Conservation (phyloP, 2,329 filamentous ascomycete genomes). For the Penicillium sp. region DNA sequence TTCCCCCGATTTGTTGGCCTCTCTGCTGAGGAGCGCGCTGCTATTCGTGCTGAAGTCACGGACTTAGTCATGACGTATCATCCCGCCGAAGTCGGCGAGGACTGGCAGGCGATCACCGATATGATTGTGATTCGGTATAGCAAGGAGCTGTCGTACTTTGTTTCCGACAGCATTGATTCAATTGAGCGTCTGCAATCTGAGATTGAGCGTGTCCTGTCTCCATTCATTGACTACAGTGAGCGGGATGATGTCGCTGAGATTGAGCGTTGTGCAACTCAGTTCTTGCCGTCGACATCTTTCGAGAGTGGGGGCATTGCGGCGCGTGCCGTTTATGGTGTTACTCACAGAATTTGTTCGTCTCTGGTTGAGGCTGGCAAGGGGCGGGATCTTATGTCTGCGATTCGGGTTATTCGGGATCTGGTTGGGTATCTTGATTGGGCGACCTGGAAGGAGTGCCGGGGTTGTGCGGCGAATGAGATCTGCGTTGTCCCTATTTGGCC, state of each 20-base stretch:
- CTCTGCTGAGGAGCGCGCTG: slow-evolving; percentile 25
- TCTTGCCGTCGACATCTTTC: slow-evolving; percentile 20
- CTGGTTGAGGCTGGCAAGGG: slow-evolving; percentile 21
- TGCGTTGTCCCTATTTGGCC: slow-evolving; percentile 60
- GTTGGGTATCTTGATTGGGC: slow-evolving; percentile 51
- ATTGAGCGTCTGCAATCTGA: slow-evolving; percentile 22
- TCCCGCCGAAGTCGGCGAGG: slow-evolving; percentile 26
- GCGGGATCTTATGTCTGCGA: slow-evolving; percentile 18
- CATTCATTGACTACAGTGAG: slow-evolving; percentile 30
- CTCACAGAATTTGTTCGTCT: slow-evolving; percentile 27
- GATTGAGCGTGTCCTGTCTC: slow-evolving; percentile 23
- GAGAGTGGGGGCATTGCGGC: slow-evolving; percentile 18
- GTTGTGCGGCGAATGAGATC: slow-evolving; percentile 48
- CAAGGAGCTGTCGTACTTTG: slow-evolving; percentile 42
- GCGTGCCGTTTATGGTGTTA: slow-evolving; percentile 24
- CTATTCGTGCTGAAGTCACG: slow-evolving; percentile 40
- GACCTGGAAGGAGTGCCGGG: slow-evolving; percentile 50
- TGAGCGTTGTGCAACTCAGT: slow-evolving; percentile 30
- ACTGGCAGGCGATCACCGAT: slow-evolving; percentile 63
- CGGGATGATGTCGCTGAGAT: slow-evolving; percentile 24
- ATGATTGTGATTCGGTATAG: slow-evolving; percentile 57
- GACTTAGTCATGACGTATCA: slow-evolving; percentile 33
- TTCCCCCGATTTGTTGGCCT: slow-evolving; percentile 36
- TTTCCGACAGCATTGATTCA: slow-evolving; percentile 21
- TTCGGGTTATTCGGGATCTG: slow-evolving; percentile 34